phyloP scores from a whole-genome alignment of 306 rosid species.

The Trichosanthes cucumerina region DNA sequence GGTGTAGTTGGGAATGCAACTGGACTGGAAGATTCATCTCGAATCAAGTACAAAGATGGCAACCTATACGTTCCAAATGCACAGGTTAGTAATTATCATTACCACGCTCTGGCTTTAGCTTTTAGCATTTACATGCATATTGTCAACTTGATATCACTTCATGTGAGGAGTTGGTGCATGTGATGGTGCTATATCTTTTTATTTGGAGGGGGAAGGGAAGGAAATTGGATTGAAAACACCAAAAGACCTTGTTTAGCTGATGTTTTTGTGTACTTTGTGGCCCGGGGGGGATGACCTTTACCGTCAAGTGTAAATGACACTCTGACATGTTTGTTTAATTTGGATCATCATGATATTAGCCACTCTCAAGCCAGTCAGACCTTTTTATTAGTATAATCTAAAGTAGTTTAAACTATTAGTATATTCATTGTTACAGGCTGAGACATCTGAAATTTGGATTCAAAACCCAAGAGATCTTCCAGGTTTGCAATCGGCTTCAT shows the following conservation, averaged over 20 bases:
- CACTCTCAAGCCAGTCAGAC: not conserved
- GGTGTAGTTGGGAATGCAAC: conserved; percentile 83
- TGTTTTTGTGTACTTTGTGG: not conserved
- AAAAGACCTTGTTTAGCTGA: not conserved
- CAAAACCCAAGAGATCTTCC: conserved; percentile 88
- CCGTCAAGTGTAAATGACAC: not conserved
- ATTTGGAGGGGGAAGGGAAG: not conserved
- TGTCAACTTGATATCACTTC: not conserved
- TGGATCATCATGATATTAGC: not conserved
- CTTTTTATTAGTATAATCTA: not conserved
- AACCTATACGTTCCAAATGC: conserved; percentile 85
- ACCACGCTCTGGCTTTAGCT: not conserved
- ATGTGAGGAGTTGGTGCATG: not conserved
- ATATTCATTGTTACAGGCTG: conserved; percentile 47
- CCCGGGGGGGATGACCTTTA: not conserved
- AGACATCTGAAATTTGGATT: conserved; percentile 94
- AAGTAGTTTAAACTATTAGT: not conserved
- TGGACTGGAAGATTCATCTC: conserved; percentile 78
- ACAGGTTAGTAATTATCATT: conserved; percentile 43
- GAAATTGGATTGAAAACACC: not conserved
- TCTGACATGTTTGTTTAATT: not conserved
- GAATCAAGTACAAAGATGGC: conserved; percentile 84
- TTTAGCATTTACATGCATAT: not conserved
- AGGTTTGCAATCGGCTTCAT: conserved; percentile 72
- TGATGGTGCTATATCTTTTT: not conserved